Base-by-base conservation (phyloP, 2,329 filamentous ascomycete species). In the Grosmannia serpens region DNA sequence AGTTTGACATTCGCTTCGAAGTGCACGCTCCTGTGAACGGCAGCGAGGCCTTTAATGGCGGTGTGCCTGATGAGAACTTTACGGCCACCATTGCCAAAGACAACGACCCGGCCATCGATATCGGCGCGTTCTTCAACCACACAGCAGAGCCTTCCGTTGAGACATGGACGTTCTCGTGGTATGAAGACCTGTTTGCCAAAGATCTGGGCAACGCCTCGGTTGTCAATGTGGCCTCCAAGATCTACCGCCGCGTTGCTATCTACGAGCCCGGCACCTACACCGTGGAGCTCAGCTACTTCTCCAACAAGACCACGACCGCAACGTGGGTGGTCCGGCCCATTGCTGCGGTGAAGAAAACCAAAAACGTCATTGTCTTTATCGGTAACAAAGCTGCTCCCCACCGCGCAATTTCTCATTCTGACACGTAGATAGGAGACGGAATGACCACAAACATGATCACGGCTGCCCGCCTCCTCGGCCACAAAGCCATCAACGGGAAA, bases 291-390 rank as follows among this genome's bases (percentile, higher is more conserved):
- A 83, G 73, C 61, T 94, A 94, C 76, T 89, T 90, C 72, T 82
- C 83, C 62, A 82, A 82, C 61, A 79, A 83, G 68, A 85, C 77
- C 61, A 94, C 89, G 5, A 81, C 78, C 57, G 89, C 89, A 24
- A 83, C 83, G 65, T 95, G 89, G 89, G 73, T 81, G 24, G 89
- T 95, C 47, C 84, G 88, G 41, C 83, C 88, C 54, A 72, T 91
- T 33, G 78, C 82, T 41, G 41, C 83, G 59, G 77, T 82, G 70
- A 85, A 87, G 72, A 88, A 83, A 74, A 85, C 88, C 46, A 94
- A 91, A 81, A 94, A 94, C 64, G 83, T 94, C 64, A 83, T 94
- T 65, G 78, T 94, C 62, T 95, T 94, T 73, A 89, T 95, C 63
- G 55, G 55, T 56, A 29, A 17, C 24, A 26, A 8, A 50, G 8